These are phyloP conservation scores for Mariannaea elegans DNA, from an alignment of 2,329 filamentous ascomycete genomes.

Conservation along the genomic window DNA sequence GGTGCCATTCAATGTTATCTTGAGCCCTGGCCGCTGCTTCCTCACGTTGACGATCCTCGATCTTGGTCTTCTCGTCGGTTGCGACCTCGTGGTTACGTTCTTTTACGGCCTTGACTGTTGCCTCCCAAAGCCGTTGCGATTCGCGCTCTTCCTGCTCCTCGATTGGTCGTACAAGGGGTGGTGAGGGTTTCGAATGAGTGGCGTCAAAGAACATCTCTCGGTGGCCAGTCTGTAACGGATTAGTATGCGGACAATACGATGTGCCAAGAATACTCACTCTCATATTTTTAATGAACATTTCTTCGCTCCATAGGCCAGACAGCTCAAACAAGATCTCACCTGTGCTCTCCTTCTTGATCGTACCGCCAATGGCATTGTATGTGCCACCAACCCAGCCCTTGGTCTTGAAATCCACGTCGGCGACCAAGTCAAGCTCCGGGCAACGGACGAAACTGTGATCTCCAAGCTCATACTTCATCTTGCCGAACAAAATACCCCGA, in stretches of 20 bases:
- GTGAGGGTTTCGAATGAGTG: slow-evolving; percentile 76
- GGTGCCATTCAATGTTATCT: slow-evolving; percentile 86
- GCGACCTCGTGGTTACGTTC: slow-evolving; percentile 87
- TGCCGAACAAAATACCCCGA: slow-evolving; percentile 93
- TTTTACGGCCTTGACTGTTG: slow-evolving; percentile 82
- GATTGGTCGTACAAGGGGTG: slow-evolving; percentile 77
- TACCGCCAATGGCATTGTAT: slow-evolving; percentile 94
- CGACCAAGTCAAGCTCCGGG: slow-evolving; percentile 84
- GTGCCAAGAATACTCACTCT: slow-evolving; percentile 62
- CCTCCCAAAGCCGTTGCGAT: slow-evolving; percentile 87
- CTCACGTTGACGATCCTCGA: slow-evolving; percentile 91
- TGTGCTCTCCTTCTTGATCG: slow-evolving; percentile 86
- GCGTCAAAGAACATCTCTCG: slow-evolving; percentile 93
- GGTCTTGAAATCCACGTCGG: slow-evolving; percentile 97
- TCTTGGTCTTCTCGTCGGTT: slow-evolving; percentile 94
- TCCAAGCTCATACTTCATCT: slow-evolving; percentile 99
- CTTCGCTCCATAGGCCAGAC: slow-evolving; percentile 90
- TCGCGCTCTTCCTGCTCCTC: slow-evolving; percentile 90
- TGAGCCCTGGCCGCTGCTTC: slow-evolving; percentile 84
- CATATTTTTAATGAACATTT: slow-evolving; percentile 91
- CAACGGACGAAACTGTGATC: slow-evolving; percentile 95
- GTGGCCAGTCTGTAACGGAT: slow-evolving; percentile 75
- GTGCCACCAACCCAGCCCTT: slow-evolving; percentile 97
- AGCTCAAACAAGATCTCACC: slow-evolving; percentile 91
- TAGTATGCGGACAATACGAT: not conserved